Evolutionary conservation across 352 stramenopile genomes (phyloP).

Genomic region (Halophytophthora batemanensis): DNA sequence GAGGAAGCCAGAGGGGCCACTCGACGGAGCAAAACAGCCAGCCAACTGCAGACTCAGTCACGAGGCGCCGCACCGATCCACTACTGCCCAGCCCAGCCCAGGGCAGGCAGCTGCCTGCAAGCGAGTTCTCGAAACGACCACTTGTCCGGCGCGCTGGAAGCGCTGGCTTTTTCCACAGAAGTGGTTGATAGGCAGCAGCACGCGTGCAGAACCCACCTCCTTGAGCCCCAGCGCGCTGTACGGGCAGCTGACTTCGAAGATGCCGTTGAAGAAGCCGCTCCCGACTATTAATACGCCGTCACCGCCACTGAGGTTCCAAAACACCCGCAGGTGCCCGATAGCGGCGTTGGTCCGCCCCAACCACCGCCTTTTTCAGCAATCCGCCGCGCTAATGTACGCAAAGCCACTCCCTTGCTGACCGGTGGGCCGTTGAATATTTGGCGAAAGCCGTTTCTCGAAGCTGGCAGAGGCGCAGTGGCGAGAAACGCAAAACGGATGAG

Average conservation of each 20-base stretch:
- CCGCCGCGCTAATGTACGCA: background rate
- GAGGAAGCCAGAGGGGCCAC: slow-evolving; percentile 16
- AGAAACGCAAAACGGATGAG: slow-evolving; percentile 27
- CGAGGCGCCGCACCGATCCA: no score
- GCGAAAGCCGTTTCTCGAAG: slow-evolving; percentile 6
- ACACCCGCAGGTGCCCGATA: no score
- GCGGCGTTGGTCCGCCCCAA: no score
- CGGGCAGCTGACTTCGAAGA: slow-evolving; percentile 13
- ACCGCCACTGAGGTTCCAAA: background rate
- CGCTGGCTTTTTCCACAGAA: slow-evolving; percentile 14
- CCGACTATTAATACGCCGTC: slow-evolving; percentile 25
- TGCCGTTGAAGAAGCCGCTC: slow-evolving; percentile 16
- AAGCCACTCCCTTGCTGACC: slow-evolving; percentile 13
- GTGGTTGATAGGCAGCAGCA: background rate
- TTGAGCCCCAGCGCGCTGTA: background rate
- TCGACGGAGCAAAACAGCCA: slow-evolving; percentile 18
- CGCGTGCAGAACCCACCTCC: background rate
- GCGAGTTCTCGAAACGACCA: slow-evolving; percentile 31
- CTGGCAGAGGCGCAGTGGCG: background rate
- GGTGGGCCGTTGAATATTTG: slow-evolving; percentile 13
- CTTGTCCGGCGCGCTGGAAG: slow-evolving; percentile 18
- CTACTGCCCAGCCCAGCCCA: no score
- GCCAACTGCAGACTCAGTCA: slow-evolving; percentile 5
- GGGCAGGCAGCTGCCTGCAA: slow-evolving; percentile 19
- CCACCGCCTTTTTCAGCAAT: background rate